These are phyloP conservation scores for Neonectria faginata DNA, from an alignment of 2,329 filamentous ascomycete genomes.

Conservation along the genomic window DNA sequence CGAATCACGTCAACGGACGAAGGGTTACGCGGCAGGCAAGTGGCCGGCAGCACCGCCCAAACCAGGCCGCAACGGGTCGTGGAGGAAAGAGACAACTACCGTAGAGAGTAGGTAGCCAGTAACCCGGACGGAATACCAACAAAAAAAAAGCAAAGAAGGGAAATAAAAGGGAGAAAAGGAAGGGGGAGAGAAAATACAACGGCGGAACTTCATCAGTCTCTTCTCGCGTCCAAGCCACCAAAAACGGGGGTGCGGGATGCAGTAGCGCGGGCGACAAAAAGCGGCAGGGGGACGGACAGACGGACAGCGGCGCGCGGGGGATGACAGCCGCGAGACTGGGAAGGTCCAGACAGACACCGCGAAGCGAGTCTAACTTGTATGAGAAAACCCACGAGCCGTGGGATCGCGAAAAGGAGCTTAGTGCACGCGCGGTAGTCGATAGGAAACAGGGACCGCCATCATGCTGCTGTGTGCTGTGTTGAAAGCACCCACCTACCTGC, in stretches of 20 bases:
- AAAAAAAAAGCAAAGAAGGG: conserved; percentile 13
- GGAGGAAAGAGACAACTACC: conserved; percentile 42
- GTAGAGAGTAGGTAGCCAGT: background rate
- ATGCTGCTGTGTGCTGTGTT: no score
- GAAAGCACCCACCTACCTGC: no score
- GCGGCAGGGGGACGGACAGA: background rate
- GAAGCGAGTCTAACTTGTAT: background rate
- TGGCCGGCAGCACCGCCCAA: background rate
- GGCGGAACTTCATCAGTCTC: background rate
- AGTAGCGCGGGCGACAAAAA: conserved; percentile 20
- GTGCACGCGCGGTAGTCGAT: conserved; percentile 25
- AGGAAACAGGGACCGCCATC: conserved; percentile 6
- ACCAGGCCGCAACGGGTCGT: conserved; percentile 1
- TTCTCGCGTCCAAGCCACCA: background rate
- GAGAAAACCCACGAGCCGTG: conserved; percentile 1
- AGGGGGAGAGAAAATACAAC: background rate
- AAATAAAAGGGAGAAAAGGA: background rate
- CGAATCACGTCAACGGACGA: background rate
- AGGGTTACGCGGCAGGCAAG: background rate
- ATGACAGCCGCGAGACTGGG: background rate
- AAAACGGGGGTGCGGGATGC: conserved; percentile 2
- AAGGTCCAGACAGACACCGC: no score
- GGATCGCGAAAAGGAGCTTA: conserved; percentile 19
- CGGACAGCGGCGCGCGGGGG: background rate
- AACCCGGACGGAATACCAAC: background rate